Evolutionary conservation across 345 rosid genomes (phyloP), one percentile per base, ranked within the genome.

Genomic region (Trapa bicornis): DNA sequence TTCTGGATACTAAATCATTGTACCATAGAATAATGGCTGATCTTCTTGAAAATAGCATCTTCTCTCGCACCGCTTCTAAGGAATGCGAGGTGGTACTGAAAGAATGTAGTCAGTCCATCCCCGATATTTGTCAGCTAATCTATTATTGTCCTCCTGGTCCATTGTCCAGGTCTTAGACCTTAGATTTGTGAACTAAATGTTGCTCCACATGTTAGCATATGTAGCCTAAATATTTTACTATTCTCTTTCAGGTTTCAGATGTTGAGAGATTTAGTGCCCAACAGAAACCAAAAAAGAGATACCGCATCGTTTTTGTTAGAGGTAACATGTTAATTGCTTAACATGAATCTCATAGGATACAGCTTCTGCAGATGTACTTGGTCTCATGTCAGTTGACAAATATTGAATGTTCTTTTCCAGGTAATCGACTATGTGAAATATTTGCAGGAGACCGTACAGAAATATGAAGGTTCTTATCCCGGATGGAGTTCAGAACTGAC

Each of bases 271-370:
- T 80, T 95, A 41, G 87, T 95, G 76, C 96, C 97, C 5, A 82
- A 86, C 68, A 77, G 88, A 70, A 96, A 95, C 50, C 97, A 95
- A 64, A 95, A 91, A 75, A 79, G 89, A 68, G 99, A 95, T 75
- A 95, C 93, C 0, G 97, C 99, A 11, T 95, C 99, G 0, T 91
- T 95, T 78, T 80, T 95, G 41, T 76, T 89, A 75, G 99, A 91
- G 99, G 99, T 91, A 76, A 17, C 29, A 22, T 22, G 42, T 42
- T 35, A 6, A 37, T 9, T 42, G 52, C 52, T 42, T 41, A 35
- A 32, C 16, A 15, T 2, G 67, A 65, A 41, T n/a, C 52, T 42
- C 22, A 4, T 8, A 6, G 4, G 29, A 12, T 60, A 14, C 4
- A 0, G 42, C 35, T 37, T 38, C 33, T 42, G 16, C 6, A 33